phyloP scores from a whole-genome alignment of 495 filamentous ascomycete genomes.

The Lophium mytilinum region DNA sequence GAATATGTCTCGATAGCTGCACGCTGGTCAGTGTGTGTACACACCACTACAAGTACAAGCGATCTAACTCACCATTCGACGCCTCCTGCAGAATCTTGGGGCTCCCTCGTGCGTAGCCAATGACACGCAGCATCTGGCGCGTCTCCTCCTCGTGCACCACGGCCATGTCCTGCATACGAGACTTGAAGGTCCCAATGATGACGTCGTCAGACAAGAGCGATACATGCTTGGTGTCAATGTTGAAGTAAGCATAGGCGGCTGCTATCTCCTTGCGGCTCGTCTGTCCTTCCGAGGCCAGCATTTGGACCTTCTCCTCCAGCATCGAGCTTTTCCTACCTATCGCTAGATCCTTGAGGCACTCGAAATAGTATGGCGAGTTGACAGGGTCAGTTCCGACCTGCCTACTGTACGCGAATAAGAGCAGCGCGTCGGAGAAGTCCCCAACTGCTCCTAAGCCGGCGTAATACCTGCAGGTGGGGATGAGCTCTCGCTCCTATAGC shows the following conservation, averaged over 20 bases:
- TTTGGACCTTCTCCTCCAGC: slow-evolving; percentile 33
- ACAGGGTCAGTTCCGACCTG: slow-evolving; percentile 34
- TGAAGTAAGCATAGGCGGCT: slow-evolving; percentile 48
- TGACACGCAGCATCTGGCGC: slow-evolving; percentile 47
- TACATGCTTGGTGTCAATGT: slow-evolving; percentile 34
- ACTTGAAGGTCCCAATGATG: slow-evolving; percentile 51
- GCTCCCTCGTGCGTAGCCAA: slow-evolving; percentile 46
- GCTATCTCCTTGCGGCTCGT: slow-evolving; percentile 36
- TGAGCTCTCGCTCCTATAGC: not conserved
- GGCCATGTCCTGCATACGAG: slow-evolving; percentile 41
- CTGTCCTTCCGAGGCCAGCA: slow-evolving; percentile 36
- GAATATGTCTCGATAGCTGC: slow-evolving; percentile 51
- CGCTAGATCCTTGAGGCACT: slow-evolving; percentile 40
- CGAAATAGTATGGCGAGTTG: slow-evolving; percentile 41
- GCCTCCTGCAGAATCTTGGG: slow-evolving; percentile 47
- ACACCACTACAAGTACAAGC: not conserved
- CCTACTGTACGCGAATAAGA: slow-evolving; percentile 41
- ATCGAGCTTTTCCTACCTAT: slow-evolving; percentile 35
- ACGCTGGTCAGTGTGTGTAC: not conserved
- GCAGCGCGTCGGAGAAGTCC: slow-evolving; percentile 46
- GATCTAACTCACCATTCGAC: slow-evolving; percentile 40
- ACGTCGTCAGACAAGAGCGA: slow-evolving; percentile 42
- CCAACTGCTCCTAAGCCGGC: slow-evolving; percentile 38
- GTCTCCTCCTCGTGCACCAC: slow-evolving; percentile 41
- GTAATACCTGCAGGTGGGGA: slow-evolving; percentile 27